Evolutionary conservation across 305 asterid species (phyloP).

Genomic region (Solanum hybrid): DNA sequence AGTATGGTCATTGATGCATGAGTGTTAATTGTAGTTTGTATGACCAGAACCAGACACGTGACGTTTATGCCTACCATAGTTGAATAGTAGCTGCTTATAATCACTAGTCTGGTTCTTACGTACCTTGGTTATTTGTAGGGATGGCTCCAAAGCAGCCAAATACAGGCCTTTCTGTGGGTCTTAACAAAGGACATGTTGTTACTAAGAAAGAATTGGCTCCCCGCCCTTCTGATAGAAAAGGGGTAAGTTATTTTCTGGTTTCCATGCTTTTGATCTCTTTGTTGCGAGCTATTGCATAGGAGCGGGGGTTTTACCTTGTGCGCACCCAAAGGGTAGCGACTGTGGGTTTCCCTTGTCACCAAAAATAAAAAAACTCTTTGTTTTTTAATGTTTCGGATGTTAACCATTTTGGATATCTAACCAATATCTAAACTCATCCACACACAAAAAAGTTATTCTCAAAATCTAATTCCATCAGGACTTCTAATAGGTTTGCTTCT

Average conservation of each 20-base stretch:
- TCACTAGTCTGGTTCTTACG: neutral
- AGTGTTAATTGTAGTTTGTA: neutral
- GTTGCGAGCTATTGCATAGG: too few relatives aligned
- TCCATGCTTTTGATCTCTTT: neutral
- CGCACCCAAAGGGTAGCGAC: too few relatives aligned
- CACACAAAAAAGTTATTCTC: neutral
- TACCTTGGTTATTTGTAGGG: conserved; percentile 14
- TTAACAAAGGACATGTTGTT: conserved; percentile 57
- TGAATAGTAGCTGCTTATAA: neutral
- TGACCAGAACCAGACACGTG: neutral
- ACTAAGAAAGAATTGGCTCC: conserved; percentile 61
- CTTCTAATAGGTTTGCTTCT: neutral
- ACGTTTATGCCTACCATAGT: neutral
- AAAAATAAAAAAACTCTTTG: neutral
- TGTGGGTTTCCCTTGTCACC: too few relatives aligned
- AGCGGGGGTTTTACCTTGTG: too few relatives aligned
- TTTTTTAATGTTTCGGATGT: neutral
- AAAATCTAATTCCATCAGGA: neutral
- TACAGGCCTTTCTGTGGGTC: conserved; percentile 50
- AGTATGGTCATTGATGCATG: neutral
- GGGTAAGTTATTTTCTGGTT: conserved; percentile 26
- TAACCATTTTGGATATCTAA: neutral
- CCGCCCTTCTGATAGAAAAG: conserved; percentile 58
- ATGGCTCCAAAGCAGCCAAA: conserved; percentile 67
- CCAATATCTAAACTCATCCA: neutral